Percentiles rank a stretch among this genome's conserved stretches.
phyloP scores from a whole-genome alignment of 1,139 yeast genomes.

The Yamadazyma jaroonii region DNA sequence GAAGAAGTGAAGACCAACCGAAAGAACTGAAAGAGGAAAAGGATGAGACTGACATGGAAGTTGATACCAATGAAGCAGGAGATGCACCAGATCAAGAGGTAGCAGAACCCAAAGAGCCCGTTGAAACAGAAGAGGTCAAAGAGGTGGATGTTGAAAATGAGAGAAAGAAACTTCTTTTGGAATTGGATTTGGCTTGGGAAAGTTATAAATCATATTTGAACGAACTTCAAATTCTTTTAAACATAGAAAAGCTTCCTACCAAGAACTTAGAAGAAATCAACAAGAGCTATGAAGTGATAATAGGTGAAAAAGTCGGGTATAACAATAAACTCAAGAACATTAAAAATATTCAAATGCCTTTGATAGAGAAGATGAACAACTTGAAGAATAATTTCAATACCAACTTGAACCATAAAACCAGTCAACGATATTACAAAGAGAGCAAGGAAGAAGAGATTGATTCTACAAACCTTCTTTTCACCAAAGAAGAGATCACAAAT shows the following conservation, averaged over 20 bases:
- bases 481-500: slow-evolving; percentile 17
- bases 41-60: not conserved
- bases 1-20: not conserved
- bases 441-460: slow-evolving; percentile 16
- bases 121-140: too few species aligned
- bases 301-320: slow-evolving; percentile 17
- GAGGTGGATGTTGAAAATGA: not conserved
- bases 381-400: slow-evolving; percentile 25
- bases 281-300: slow-evolving; percentile 20
- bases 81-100: too few species aligned
- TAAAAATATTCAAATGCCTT: slow-evolving; percentile 32
- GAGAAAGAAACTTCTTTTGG: slow-evolving; percentile 20
- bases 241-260: slow-evolving; percentile 8
- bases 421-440: slow-evolving; percentile 10
- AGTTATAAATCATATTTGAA: slow-evolving; percentile 26
- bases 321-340: slow-evolving; percentile 25
- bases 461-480: slow-evolving; percentile 19
- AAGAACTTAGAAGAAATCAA: slow-evolving; percentile 22
- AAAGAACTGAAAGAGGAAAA: not conserved
- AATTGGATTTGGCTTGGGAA: slow-evolving; percentile 26
- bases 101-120: too few species aligned
- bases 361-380: slow-evolving; percentile 31
- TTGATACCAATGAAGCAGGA: not conserved
- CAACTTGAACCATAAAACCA: slow-evolving; percentile 15
- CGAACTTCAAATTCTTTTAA: slow-evolving; percentile 17